A percentile compares a stretch with the other conserved stretches of the same genome.
phyloP scores from a whole-genome alignment of 805 yeast species.

The Clavispora santaluciae region DNA sequence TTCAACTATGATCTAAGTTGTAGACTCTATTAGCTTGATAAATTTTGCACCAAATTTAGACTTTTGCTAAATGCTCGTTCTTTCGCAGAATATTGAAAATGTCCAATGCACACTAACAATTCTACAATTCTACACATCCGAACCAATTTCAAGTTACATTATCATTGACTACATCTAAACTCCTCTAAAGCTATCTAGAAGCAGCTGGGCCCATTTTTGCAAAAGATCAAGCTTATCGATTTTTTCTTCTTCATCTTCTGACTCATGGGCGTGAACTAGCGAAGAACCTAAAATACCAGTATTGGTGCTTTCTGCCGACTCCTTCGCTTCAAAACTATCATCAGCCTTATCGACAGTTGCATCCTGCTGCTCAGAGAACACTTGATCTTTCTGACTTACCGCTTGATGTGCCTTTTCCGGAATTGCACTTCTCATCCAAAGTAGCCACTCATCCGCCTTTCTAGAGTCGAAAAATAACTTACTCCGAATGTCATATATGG shows the following conservation, averaged over 20 bases:
- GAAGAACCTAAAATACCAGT: conserved; percentile 11
- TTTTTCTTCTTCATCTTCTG: conserved; percentile 15
- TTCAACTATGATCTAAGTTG: no score
- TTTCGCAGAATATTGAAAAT: no score
- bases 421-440: conserved; percentile 20
- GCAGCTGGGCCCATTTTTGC: conserved; percentile 9
- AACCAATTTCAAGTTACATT: no score
- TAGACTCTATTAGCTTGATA: no score
- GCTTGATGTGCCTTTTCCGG: conserved; percentile 24
- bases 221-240: conserved; percentile 7
- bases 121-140: no score
- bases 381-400: conserved; percentile 19
- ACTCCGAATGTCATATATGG: background rate
- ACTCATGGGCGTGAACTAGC: background rate
- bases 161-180: no score
- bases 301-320: conserved; percentile 4
- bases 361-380: conserved; percentile 9
- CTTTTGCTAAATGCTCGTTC: no score
- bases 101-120: no score
- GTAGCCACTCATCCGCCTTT: conserved; percentile 15
- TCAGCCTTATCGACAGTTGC: background rate
- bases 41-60: no score
- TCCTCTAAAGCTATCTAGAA: conserved; percentile 1
- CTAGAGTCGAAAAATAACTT: background rate
- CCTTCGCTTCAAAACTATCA: background rate